These are phyloP conservation scores for Dactylellina parvicollis DNA, from an alignment of 2,329 filamentous ascomycete species.

Conservation along the genomic window DNA sequence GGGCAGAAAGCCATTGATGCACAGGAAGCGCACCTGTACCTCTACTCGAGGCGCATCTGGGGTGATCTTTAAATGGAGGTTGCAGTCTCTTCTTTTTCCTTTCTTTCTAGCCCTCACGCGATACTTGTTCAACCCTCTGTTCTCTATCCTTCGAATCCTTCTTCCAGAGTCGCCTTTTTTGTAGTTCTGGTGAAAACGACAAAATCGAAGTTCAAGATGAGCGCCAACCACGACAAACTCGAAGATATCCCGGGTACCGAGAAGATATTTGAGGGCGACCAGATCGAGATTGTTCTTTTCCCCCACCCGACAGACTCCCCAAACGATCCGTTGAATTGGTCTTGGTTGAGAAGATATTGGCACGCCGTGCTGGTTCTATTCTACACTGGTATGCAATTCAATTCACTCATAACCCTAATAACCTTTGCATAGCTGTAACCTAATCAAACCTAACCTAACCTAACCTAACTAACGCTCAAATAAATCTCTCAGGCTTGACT, in stretches of 20 bases:
- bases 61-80: conserved; percentile 32
- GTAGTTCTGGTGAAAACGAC: conserved; percentile 54
- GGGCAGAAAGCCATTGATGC: neutral
- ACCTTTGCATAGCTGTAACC: too few species aligned
- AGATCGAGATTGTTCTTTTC: conserved; percentile 65
- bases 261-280: conserved; percentile 58
- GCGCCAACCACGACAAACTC: conserved; percentile 49
- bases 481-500: conserved; percentile 67
- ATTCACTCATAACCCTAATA: too few species aligned
- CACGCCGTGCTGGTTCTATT: conserved; percentile 67
- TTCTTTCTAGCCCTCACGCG: neutral
- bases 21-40: neutral
- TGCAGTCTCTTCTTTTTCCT: neutral
- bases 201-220: conserved; percentile 56
- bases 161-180: conserved; percentile 14
- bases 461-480: too few species aligned
- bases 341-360: conserved; percentile 65
- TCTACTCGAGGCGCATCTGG: neutral
- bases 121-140: neutral
- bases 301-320: conserved; percentile 67
- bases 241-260: conserved; percentile 58
- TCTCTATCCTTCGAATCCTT: neutral
- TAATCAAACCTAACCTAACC: too few species aligned
- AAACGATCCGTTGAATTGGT: conserved; percentile 68
- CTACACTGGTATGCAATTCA: too few species aligned